Evolutionary conservation across 208 protist species (phyloP).

Genomic region (Trypanosoma rangeli): DNA sequence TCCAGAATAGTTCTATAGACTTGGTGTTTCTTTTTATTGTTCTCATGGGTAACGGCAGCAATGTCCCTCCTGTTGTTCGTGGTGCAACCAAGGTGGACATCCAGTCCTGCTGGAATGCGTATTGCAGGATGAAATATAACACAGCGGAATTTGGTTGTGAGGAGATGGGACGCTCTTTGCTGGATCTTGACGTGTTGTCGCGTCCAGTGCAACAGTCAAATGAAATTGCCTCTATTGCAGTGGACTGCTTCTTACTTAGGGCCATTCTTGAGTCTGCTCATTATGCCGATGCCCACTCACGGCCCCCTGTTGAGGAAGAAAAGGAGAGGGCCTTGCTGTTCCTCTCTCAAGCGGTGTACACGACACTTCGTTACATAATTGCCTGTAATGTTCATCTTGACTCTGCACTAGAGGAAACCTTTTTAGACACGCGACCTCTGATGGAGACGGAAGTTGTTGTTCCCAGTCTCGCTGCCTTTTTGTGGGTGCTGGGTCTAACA

Average conservation of each 20-base stretch:
- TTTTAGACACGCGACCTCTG: conserved; percentile 69
- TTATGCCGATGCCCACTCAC: conserved; percentile 77
- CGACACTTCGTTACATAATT: conserved; percentile 74
- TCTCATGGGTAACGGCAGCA: conserved; percentile 83
- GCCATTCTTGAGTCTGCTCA: conserved; percentile 65
- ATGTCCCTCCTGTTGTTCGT: conserved; percentile 72
- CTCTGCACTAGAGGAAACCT: conserved; percentile 39
- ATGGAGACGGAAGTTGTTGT: conserved; percentile 34
- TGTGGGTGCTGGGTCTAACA: conserved; percentile 67
- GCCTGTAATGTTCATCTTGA: conserved; percentile 65
- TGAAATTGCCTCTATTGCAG: conserved; percentile 29
- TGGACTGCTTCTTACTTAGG: conserved; percentile 70
- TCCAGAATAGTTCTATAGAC: conserved; percentile 72
- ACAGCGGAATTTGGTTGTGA: conserved; percentile 29
- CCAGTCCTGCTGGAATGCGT: conserved; percentile 79
- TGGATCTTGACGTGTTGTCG: conserved; percentile 29
- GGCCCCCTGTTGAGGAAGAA: conserved; percentile 70
- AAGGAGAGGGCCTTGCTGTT: conserved; percentile 52
- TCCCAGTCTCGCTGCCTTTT: conserved; percentile 70
- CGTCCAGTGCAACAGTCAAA: conserved; percentile 27
- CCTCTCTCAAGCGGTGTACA: conserved; percentile 64
- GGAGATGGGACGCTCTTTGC: conserved; percentile 26
- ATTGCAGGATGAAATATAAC: conserved; percentile 84
- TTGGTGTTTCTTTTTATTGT: conserved; percentile 86
- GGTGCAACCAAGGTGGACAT: conserved; percentile 87